phyloP scores from a whole-genome alignment of 768 basidiomycete species.

The Rubroboletus pulcherrimus region DNA sequence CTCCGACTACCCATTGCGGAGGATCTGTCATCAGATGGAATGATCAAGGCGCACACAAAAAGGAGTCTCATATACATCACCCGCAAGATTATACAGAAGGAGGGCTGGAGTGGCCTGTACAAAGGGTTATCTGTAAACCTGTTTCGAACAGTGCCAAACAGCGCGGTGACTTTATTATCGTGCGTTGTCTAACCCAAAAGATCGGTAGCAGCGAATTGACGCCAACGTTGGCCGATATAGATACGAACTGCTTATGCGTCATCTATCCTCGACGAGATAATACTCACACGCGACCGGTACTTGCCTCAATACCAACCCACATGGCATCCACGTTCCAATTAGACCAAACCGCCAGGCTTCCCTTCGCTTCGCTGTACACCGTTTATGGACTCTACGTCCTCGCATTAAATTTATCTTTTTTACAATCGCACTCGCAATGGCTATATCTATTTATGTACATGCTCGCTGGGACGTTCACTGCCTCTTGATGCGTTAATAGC shows the following conservation, averaged over 20 bases:
- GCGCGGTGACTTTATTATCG: slow-evolving; percentile 86
- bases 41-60: slow-evolving; percentile 51
- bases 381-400: slow-evolving; percentile 1
- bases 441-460: slow-evolving; percentile 1
- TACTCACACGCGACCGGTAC: background rate
- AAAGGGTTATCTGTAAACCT: slow-evolving; percentile 93
- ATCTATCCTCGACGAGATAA: slow-evolving; percentile 23
- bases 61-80: slow-evolving; percentile 75
- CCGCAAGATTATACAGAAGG: slow-evolving; percentile 66
- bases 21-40: slow-evolving; percentile 56
- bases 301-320: slow-evolving; percentile 10
- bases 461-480: background rate
- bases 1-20: slow-evolving; percentile 62
- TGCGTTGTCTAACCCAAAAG: slow-evolving; percentile 14
- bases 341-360: slow-evolving; percentile 14
- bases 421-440: slow-evolving; percentile 6
- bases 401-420: slow-evolving; percentile 12
- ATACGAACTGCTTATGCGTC: slow-evolving; percentile 34
- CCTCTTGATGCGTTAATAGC: slow-evolving; percentile 7
- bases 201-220: background rate
- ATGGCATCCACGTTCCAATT: slow-evolving; percentile 7
- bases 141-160: slow-evolving; percentile 91
- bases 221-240: slow-evolving; percentile 8
- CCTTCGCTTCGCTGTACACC: slow-evolving; percentile 12
- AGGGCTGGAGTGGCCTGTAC: slow-evolving; percentile 90